Base-by-base conservation (phyloP, 495 filamentous ascomycete genomes). In the Schizothecium vesticola region DNA sequence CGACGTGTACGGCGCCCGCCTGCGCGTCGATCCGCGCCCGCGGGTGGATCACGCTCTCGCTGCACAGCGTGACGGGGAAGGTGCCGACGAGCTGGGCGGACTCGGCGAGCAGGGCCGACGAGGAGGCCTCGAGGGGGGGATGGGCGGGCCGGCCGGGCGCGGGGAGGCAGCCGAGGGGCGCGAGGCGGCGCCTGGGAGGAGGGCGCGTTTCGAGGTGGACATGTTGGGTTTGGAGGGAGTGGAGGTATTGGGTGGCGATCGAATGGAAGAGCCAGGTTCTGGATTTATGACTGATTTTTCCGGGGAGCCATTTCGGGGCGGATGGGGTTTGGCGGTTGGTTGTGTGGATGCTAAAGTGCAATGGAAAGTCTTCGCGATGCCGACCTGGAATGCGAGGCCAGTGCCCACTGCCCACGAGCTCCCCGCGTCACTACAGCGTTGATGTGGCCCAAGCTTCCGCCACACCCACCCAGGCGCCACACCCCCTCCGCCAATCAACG, bases 11-110 rank as follows among this genome's bases (percentile, higher is more conserved):
- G 23, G 89, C 86, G 0, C 91, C 93, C 59, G 85, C 80, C 55
- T 84, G 81, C 1, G 90, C 87, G 72, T 89, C 87, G 71, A 97
- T 81, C 61, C 85, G 84, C 0, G 87, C 85, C 66, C 92, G 90
- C 1, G 93, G 93, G 79, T 97, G 93, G 66, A 97, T 81, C n/a
- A 97, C 86, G 19, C 86, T 88, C 74, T 91, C 86, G 36, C 86
- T 79, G 67, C 86, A 87, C 71, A 96, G 86, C 56, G 83, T 86
- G 66, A 97, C 90, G 19, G 84, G 84, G 78, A 93, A 82, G 3
- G 84, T 87, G 25, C 93, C 93, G 7, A 86, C 87, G 67, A 96
- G 81, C 10, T 87, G 73, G 8, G 89, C 90, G n/a, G 87, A 86
- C 70, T 94, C 91, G 73, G 92, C 85, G 75, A 97, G 89, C 58